Evolutionary conservation across 1,284 basidiomycete genomes (phyloP).

Genomic region (Moesziomyces sp.): DNA sequence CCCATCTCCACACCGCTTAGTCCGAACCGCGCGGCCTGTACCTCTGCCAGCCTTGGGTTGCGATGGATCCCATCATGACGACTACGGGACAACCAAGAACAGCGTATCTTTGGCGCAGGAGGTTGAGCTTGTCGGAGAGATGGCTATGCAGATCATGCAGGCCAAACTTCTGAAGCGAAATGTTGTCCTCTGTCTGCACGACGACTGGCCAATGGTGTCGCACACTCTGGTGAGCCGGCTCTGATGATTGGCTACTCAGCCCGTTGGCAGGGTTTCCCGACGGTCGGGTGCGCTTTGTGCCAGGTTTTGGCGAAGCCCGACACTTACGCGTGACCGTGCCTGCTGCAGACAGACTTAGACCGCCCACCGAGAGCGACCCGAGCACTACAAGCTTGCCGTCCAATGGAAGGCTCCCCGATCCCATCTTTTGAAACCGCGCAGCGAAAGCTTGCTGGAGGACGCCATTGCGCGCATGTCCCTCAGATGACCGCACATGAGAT

Average conservation of each 20-base stretch:
- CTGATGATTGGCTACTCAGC: neutral
- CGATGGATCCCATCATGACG: no score
- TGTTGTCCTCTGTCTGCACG: neutral
- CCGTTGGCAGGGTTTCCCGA: neutral
- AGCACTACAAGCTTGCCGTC: neutral
- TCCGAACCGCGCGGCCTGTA: neutral
- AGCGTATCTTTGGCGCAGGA: no score
- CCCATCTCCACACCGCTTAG: slow-evolving; percentile 5
- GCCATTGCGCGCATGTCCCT: no score
- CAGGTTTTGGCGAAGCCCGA: neutral
- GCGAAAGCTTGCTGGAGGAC: no score
- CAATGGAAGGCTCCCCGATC: no score
- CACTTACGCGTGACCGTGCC: neutral
- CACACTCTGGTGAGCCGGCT: neutral
- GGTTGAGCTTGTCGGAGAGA: no score
- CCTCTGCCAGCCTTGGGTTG: neutral
- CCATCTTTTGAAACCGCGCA: no score
- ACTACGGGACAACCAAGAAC: no score
- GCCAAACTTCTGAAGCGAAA: neutral
- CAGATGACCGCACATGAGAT: neutral
- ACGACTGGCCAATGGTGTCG: neutral
- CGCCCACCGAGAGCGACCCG: neutral
- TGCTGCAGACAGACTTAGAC: neutral
- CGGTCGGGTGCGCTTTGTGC: neutral
- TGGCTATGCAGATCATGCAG: neutral